phyloP scores from a whole-genome alignment of 805 yeast species.

The Hanseniaspora valbyensis region DNA sequence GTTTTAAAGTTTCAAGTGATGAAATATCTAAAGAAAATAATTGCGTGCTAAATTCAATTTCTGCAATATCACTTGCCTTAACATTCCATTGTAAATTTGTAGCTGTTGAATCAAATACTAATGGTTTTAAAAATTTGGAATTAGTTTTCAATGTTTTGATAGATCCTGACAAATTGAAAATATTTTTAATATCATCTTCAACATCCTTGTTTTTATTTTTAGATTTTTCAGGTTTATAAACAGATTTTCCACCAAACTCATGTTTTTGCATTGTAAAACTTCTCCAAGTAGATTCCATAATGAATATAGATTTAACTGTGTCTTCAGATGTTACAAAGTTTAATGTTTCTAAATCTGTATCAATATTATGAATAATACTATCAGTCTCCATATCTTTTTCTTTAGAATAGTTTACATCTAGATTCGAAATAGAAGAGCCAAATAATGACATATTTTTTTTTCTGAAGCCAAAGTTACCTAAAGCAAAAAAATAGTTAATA shows the following conservation, averaged over 20 bases:
- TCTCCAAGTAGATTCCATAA: neutral
- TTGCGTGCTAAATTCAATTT: neutral
- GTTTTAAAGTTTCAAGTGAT: neutral
- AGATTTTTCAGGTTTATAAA: neutral
- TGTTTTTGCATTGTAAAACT: neutral
- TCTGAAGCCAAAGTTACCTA: conserved; percentile 4
- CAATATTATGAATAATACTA: neutral
- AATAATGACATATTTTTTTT: neutral
- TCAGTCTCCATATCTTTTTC: neutral
- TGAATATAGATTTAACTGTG: conserved; percentile 2
- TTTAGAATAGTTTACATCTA: neutral
- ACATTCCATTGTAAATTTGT: neutral
- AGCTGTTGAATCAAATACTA: neutral
- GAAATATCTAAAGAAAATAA: conserved; percentile 5
- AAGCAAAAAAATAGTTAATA: neutral
- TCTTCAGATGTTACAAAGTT: conserved; percentile 6
- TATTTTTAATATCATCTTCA: neutral
- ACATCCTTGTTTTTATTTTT: neutral
- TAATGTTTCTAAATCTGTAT: neutral
- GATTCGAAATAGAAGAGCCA: neutral
- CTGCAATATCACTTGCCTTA: neutral
- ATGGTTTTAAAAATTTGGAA: neutral
- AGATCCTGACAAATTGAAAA: neutral
- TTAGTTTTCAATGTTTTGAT: neutral
- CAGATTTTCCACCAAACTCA: neutral